Base-by-base conservation (phyloP, 768 basidiomycete species). In the Dendrothele bispora region DNA sequence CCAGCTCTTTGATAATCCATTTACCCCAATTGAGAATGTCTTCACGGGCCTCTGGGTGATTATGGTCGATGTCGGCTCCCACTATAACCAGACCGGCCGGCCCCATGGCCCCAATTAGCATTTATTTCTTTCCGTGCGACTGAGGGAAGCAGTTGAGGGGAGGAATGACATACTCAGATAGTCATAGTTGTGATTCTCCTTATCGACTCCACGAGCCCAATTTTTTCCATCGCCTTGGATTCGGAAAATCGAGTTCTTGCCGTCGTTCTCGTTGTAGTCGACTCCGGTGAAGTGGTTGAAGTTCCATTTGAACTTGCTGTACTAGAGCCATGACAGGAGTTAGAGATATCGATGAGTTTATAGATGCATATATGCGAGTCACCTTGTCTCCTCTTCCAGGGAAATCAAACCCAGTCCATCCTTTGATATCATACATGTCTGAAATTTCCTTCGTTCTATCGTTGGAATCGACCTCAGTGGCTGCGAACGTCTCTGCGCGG, bases 381-480 rank as follows among this genome's bases (percentile, higher is more conserved):
- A 81, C 79, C 65, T 83, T 78, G 39, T 77, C 77, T 17, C 70
- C 72, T 57, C 86, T 67, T 22, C 82, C 83, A 17, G 76, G 68
- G 55, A 85, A 88, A 47, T 79, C 75, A 55, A 84, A 87, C 0
- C 69, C 75, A 11, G 81, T 83, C 81, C 82, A 83, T 1, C 74
- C 82, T 48, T 59, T 48, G 39, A 61, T 54, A 43, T 58, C 55
- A 27, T 58, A 57, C 44, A 35, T 20, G 0, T 51, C 59, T 4
- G 55, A 54, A 39, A 60, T 38, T 63, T 61, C 72, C 67, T 49
- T 68, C 56, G 27, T 69, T 68, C n/a, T 46, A 45, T 60, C 57
- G 43, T 55, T 43, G 11, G 74, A 66, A 49, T 84, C 79, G 10
- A 87, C 83, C 34, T 73, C 76, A 4, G 75, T 74, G 1, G 73